Percentiles rank a stretch among this genome's conserved stretches.
Conservation (phyloP, 345 rosid genomes). For the Populus tremula region DNA sequence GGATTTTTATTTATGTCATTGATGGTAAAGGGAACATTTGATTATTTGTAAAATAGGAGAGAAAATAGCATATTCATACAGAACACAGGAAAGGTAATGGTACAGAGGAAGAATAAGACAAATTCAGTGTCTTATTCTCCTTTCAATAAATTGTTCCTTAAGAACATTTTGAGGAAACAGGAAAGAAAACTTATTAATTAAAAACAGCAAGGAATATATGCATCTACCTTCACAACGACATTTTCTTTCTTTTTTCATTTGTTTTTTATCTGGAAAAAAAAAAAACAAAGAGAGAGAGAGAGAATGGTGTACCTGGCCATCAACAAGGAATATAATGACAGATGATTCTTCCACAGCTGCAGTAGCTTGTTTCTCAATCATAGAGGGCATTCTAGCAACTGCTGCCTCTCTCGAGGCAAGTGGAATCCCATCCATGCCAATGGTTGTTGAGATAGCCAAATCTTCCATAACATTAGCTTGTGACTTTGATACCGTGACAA, state of each 20-base stretch:
- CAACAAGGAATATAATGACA: constrained; percentile 77
- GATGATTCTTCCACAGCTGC: constrained; percentile 88
- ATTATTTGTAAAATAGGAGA: not conserved
- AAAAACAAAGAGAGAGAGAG: not conserved
- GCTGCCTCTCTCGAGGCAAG: constrained; percentile 83
- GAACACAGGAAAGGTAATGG: not conserved
- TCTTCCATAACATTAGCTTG: constrained; percentile 74
- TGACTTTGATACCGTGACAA: constrained; percentile 72
- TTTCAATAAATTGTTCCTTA: too few species aligned
- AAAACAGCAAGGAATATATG: too few species aligned
- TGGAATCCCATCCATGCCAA: constrained; percentile 95
- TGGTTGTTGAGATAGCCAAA: constrained; percentile 66
- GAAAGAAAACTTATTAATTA: too few species aligned
- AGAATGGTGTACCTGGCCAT: constrained; percentile 69
- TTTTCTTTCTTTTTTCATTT: not conserved
- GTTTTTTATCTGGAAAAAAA: too few species aligned
- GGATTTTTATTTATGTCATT: constrained; percentile 1
- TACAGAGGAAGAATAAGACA: not conserved
- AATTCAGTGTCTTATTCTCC: too few species aligned
- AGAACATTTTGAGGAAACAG: too few species aligned
- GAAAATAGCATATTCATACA: constrained; percentile 4
- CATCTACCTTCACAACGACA: too few species aligned
- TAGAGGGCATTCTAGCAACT: constrained; percentile 92
- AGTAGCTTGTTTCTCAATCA: constrained; percentile 95
- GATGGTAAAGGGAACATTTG: not conserved